These are phyloP conservation scores for Artemisia tridentata DNA, from an alignment of 129 eudicot species.

Conservation along the genomic window DNA sequence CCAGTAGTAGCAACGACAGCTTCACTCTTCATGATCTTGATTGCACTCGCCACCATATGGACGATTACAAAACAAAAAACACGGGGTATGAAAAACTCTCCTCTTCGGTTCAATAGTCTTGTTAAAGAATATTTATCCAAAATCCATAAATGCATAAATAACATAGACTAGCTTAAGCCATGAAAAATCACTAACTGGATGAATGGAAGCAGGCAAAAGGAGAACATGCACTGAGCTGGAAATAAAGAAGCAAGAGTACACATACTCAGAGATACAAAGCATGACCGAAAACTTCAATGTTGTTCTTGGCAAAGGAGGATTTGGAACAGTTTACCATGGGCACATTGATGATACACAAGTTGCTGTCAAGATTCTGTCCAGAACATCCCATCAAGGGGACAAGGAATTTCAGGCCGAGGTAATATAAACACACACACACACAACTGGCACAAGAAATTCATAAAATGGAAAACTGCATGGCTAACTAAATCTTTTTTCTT, in stretches of 20 bases:
- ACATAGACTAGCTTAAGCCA: neutral
- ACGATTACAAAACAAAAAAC: constrained; percentile 27
- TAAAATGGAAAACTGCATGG: neutral
- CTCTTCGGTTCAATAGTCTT: constrained; percentile 18
- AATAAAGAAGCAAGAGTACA: constrained; percentile 26
- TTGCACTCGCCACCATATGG: constrained; percentile 17
- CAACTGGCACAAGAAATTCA: too few relatives aligned
- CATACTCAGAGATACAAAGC: constrained; percentile 39
- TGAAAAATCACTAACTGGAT: neutral
- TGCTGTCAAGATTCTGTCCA: constrained; percentile 69
- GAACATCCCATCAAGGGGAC: constrained; percentile 40
- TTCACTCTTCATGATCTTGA: constrained; percentile 27
- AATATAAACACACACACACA: neutral
- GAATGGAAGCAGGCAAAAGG: constrained; percentile 14
- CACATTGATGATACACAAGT: constrained; percentile 35
- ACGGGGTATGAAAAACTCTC: constrained; percentile 28
- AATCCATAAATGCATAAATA: neutral
- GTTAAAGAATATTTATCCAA: neutral
- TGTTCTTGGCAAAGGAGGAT: constrained; percentile 62
- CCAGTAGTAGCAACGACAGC: constrained; percentile 26
- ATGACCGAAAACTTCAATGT: constrained; percentile 45
- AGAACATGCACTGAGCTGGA: constrained; percentile 13
- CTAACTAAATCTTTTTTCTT: neutral
- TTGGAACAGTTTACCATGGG: constrained; percentile 60
- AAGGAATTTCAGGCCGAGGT: constrained; percentile 58